Evolutionary conservation across 441 rosid genomes (phyloP).

Genomic region (Heliophila coronopifolia): DNA sequence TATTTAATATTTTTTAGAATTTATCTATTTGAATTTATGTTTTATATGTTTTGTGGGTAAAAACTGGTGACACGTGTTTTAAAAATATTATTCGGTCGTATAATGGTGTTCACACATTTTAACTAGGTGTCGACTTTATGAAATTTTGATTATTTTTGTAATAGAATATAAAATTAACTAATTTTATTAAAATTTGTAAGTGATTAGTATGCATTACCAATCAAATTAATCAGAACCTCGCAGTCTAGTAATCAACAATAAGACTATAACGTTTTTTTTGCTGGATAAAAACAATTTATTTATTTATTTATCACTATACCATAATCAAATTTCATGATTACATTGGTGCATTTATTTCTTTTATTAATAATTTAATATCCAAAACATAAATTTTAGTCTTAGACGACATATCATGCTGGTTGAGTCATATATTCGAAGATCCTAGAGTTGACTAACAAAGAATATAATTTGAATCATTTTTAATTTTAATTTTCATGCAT

Average conservation of each 20-base stretch:
- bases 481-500: too few relatives aligned
- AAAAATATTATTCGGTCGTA: neutral
- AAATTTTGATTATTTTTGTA: slow-evolving; percentile 2
- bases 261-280: too few relatives aligned
- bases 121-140: neutral
- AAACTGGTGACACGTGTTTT: slow-evolving; percentile 17
- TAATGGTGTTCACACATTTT: slow-evolving; percentile 18
- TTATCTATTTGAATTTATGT: slow-evolving; percentile 6
- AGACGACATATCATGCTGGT: too few relatives aligned
- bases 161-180: neutral
- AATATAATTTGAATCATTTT: too few relatives aligned
- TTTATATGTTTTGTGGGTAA: slow-evolving; percentile 5
- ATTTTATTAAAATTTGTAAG: neutral
- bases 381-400: too few relatives aligned
- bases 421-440: too few relatives aligned
- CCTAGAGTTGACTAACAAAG: too few relatives aligned
- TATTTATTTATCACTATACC: too few relatives aligned
- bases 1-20: neutral
- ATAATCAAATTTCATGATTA: too few relatives aligned
- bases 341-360: too few relatives aligned
- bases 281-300: too few relatives aligned
- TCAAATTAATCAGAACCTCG: neutral
- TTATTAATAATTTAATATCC: too few relatives aligned
- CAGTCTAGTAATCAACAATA: neutral
- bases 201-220: neutral